Conservation (phyloP, 2,329 filamentous ascomycete genomes). For the Falciphora oryzae region DNA sequence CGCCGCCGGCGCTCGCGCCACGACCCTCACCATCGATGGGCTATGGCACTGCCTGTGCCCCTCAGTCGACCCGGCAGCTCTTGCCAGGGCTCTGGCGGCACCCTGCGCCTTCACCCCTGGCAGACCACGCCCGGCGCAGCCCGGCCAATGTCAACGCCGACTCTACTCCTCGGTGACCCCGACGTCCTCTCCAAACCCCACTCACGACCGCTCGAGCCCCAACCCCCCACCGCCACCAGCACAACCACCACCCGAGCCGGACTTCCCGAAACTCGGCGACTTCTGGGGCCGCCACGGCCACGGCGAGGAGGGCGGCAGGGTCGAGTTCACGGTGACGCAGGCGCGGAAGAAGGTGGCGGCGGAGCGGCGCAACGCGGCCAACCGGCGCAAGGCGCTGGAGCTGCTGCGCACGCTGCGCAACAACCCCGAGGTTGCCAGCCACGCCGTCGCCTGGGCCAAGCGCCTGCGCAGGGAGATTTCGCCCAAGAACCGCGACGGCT, state of each 20-base stretch:
- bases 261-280: not conserved
- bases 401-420: constrained; percentile 35
- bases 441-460: constrained; percentile 36
- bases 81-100: not conserved
- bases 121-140: not conserved
- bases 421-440: constrained; percentile 10
- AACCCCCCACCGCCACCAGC: not conserved
- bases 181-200: not conserved
- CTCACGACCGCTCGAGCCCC: not conserved
- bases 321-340: not conserved
- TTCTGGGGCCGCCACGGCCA: not conserved
- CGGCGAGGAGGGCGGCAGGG: too few species aligned
- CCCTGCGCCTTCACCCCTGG: not conserved
- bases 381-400: constrained; percentile 37
- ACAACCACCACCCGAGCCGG: not conserved
- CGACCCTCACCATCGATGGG: constrained; percentile 42
- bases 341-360: not conserved
- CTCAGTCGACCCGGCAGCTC: constrained; percentile 16
- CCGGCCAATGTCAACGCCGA: not conserved
- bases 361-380: not conserved
- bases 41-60: constrained; percentile 61
- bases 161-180: not conserved
- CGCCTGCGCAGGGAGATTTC: constrained; percentile 52
- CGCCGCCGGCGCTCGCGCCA: constrained; percentile 11
- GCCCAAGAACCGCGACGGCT: constrained; percentile 46